Conservation (phyloP, 2,329 filamentous ascomycete genomes). For the Aspergillus sclerotialis region DNA sequence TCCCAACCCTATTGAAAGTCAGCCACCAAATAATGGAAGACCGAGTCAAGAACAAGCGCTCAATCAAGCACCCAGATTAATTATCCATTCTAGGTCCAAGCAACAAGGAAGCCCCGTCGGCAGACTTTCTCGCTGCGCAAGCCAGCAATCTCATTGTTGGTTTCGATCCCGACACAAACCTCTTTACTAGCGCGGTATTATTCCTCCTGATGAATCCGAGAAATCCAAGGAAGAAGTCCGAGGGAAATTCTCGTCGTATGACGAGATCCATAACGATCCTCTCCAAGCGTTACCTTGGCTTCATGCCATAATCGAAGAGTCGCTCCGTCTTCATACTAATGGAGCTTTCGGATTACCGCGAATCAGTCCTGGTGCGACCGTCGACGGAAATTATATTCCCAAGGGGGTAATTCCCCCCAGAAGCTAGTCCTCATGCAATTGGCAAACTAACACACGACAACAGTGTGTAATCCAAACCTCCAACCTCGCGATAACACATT, state of each 20-base stretch:
- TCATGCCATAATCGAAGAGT: slow-evolving; percentile 6
- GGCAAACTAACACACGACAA: neutral
- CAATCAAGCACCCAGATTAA: neutral
- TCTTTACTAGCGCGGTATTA: neutral
- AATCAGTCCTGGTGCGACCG: slow-evolving; percentile 1
- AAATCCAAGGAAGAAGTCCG: slow-evolving; percentile 2
- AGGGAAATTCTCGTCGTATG: neutral
- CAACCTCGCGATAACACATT: neutral
- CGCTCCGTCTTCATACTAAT: slow-evolving; percentile 6
- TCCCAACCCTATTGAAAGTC: too few species aligned
- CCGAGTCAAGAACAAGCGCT: neutral
- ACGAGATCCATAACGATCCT: slow-evolving; percentile 1
- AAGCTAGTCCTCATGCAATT: slow-evolving; percentile 1
- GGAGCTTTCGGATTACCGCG: slow-evolving; percentile 2
- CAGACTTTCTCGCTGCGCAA: neutral
- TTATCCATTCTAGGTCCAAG: neutral
- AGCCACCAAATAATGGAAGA: too few species aligned
- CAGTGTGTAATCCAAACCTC: neutral
- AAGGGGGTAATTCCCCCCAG: slow-evolving; percentile 3
- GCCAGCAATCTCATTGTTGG: neutral
- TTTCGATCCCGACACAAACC: neutral
- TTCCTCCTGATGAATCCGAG: neutral
- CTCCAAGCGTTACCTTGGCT: slow-evolving; percentile 3
- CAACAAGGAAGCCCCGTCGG: neutral
- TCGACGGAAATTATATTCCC: slow-evolving; percentile 6